Base-by-base conservation (phyloP, 805 yeast species). In the Lachancea sp. region DNA sequence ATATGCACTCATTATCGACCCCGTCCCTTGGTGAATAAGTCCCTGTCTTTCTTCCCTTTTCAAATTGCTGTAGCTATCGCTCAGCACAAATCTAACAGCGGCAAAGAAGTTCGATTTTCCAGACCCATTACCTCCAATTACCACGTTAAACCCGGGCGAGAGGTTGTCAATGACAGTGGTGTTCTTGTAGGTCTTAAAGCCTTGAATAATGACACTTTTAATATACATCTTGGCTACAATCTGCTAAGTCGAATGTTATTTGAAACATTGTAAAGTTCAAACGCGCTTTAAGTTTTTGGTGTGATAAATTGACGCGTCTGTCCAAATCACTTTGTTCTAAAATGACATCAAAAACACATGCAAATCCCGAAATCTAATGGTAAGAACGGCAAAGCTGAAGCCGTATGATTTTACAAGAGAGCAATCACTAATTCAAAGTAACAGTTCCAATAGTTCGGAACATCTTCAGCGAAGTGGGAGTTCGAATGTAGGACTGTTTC, bases 71-170 rank as follows among this genome's bases (percentile, higher is more conserved):
- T 84, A 86, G 24, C 90, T 94, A 57, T 90, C 97, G 34, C 95
- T 81, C 16, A 92, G 62, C 8, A 88, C 97, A 64, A 89, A 92
- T 46, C 97, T 70, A 42, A 90, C 83, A 8, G 98, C 97, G 12
- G 96, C 88, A 61, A 90, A 92, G 64, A 90, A 83, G 61, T 92
- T 90, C 29, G 96, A 85, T 60, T 92, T 90, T 7, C 98, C 98
- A 7, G 96, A 84, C n/a, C 97, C 97, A 63, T 89, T 89, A 37
- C 95, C 68, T 2, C 97, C 97, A 23, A 89, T 87, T 12, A 83
- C 78, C 16, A 90, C 94, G 63, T 90, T 90, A 55, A 81, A 83
- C 40, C 77, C 77, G 0, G 95, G 90, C 1, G 94, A 82, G 23
- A 92, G 68, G 12, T 76, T 69, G 30, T 83, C 92, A 9, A 89